phyloP scores from a whole-genome alignment of 805 yeast species.

The Metschnikowia similis region DNA sequence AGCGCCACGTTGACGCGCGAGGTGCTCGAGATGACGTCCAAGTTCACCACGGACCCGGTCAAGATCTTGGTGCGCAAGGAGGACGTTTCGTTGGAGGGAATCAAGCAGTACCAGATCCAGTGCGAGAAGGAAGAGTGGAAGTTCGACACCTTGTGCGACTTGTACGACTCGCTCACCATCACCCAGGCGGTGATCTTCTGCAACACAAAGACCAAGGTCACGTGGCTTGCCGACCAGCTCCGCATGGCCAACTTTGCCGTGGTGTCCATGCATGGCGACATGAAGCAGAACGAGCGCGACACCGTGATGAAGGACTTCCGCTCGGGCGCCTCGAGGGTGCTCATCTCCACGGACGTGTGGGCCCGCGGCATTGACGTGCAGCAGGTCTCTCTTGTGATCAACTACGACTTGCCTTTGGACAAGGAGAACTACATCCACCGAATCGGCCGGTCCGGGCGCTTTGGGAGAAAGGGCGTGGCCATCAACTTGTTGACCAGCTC shows the following conservation, averaged over 20 bases:
- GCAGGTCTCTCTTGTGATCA: constrained; percentile 92
- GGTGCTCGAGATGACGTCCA: constrained; percentile 85
- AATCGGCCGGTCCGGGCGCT: constrained; percentile 97
- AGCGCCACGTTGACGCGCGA: constrained; percentile 93
- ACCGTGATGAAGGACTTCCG: constrained; percentile 94
- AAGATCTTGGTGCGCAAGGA: constrained; percentile 93
- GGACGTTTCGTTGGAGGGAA: constrained; percentile 90
- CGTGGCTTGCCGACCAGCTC: constrained; percentile 80
- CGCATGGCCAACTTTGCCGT: constrained; percentile 82
- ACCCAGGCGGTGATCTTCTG: constrained; percentile 98
- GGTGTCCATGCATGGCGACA: constrained; percentile 94
- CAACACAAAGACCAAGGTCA: constrained; percentile 94
- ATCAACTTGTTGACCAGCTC: constrained; percentile 85
- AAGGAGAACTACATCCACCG: constrained; percentile 95
- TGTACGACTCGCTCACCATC: constrained; percentile 90
- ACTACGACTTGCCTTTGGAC: constrained; percentile 90
- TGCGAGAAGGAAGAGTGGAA: constrained; percentile 93
- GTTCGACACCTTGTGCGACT: constrained; percentile 89
- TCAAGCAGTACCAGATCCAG: constrained; percentile 85
- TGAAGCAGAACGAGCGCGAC: constrained; percentile 94
- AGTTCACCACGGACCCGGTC: constrained; percentile 90
- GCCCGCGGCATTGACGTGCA: constrained; percentile 99
- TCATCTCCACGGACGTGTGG: constrained; percentile 95
- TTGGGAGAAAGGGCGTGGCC: constrained; percentile 98
- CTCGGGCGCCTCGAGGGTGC: constrained; percentile 85